These are phyloP conservation scores for Paraphysoderma sedebokerense DNA, from an alignment of 371 early-diverging fungal genomes.

Conservation along the genomic window DNA sequence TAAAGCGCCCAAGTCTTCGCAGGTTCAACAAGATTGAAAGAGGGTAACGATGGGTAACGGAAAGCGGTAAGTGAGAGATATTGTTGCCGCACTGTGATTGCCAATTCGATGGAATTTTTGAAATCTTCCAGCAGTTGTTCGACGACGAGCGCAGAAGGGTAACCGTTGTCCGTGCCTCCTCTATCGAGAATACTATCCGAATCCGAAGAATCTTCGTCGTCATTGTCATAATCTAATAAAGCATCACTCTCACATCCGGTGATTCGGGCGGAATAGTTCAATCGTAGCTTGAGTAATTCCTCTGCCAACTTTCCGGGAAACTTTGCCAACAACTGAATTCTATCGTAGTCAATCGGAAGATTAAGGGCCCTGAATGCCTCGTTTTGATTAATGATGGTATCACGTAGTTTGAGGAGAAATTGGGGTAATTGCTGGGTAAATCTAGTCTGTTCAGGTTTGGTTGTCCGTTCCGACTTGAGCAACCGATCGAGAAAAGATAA, in stretches of 20 bases:
- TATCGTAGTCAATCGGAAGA: constrained; percentile 42
- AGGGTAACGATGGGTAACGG: too few relatives aligned
- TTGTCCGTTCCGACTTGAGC: not conserved
- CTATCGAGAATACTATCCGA: too few relatives aligned
- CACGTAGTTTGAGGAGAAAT: constrained; percentile 18
- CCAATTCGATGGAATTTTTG: too few relatives aligned
- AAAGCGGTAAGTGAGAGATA: too few relatives aligned
- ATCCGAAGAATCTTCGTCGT: too few relatives aligned
- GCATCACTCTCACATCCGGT: not conserved
- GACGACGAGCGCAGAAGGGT: not conserved
- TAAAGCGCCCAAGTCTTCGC: not conserved
- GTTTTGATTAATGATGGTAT: constrained; percentile 40
- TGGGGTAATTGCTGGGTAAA: constrained; percentile 43
- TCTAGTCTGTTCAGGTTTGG: constrained; percentile 45
- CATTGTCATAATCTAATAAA: too few relatives aligned
- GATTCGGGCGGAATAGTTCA: constrained; percentile 26
- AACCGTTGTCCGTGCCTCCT: too few relatives aligned
- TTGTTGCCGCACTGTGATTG: too few relatives aligned
- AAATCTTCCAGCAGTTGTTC: not conserved
- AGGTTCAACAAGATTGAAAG: not conserved
- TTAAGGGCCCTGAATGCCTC: constrained; percentile 41
- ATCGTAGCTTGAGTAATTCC: constrained; percentile 53
- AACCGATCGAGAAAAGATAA: not conserved
- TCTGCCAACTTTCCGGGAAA: constrained; percentile 62
- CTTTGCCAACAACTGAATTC: constrained; percentile 46